Base-by-base conservation (phyloP, 768 basidiomycete species). In the Kwoniella mangroviensis region DNA sequence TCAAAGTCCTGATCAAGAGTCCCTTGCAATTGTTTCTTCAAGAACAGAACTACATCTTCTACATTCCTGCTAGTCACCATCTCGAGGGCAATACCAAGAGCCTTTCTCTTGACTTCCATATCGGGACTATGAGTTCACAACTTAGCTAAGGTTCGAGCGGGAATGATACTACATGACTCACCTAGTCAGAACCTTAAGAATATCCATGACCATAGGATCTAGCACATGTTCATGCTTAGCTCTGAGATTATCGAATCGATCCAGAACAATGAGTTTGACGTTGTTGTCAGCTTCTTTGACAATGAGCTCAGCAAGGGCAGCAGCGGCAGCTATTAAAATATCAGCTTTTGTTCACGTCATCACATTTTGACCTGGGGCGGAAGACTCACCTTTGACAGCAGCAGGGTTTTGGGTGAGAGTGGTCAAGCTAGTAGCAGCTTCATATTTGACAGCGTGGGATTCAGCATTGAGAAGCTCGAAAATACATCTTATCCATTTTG, bases 201-300 rank as follows among this genome's bases (percentile, higher is more conserved):
- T 88, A 75, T 99, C 97, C 92, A 97, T 95, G 71, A 94, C 94
- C 62, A 98, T 88, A 13, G 89, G 87, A 79, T 98, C 94, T 51
- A 98, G 85, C 45, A 98, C 89, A 68, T 83, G 83, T 19, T 92
- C 94, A 82, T 98, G 94, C 78, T 90, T 92, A 4, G 89, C 86
- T 54, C 92, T 88, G 22, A 99, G 86, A 42, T 84, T 84, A 65
- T 98, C 92, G 43, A 99, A 87, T 55, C 97, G 90, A 79, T 96
- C 92, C 26, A 99, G 87, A 19, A 98, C 96, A 69, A 98, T 98
- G 55, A 98, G 88, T 84, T 98, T 98, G 83, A 98, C 96, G 76
- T 99, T 99, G 85, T 98, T 99, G 85, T 98, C 96, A 1, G 94
- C 93, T 84, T 98, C 96, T 84, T 95, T 96, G 82, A 91, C 87